A percentile compares a stretch with the other conserved stretches of the same genome.
phyloP scores from a whole-genome alignment of 2,329 filamentous ascomycete species.

The Paradendryphiella salina region DNA sequence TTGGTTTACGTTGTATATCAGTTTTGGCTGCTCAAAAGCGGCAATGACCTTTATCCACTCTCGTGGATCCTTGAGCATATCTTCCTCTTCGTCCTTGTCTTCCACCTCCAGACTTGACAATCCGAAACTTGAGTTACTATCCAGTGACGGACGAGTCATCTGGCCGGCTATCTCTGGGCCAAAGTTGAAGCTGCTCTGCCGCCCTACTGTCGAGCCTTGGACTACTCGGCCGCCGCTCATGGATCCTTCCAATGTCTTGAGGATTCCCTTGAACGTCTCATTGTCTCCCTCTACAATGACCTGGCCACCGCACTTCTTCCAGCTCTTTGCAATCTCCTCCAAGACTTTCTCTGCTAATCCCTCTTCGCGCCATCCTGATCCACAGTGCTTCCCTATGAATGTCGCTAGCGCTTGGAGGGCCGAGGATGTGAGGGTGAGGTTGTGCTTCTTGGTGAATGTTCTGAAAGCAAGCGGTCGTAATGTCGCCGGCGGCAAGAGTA shows the following conservation, averaged over 20 bases:
- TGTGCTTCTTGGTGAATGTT: conserved; percentile 97
- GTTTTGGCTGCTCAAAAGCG: conserved; percentile 82
- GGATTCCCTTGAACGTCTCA: conserved; percentile 73
- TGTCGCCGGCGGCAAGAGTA: conserved; percentile 83
- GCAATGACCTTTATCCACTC: conserved; percentile 82
- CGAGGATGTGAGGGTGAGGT: conserved; percentile 84
- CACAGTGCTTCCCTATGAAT: conserved; percentile 92
- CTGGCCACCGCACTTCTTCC: conserved; percentile 87
- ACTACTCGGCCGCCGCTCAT: conserved; percentile 82
- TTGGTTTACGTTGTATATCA: conserved; percentile 75
- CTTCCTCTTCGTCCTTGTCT: conserved; percentile 61
- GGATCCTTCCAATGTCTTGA: conserved; percentile 81
- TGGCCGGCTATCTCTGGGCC: conserved; percentile 48
- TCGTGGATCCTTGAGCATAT: conserved; percentile 67
- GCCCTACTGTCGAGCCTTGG: conserved; percentile 58
- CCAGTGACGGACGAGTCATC: conserved; percentile 44
- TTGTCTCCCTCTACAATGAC: conserved; percentile 84
- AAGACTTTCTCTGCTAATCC: conserved; percentile 89
- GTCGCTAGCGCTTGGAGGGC: conserved; percentile 81
- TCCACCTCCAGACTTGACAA: conserved; percentile 55
- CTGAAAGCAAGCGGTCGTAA: conserved; percentile 89
- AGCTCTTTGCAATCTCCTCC: conserved; percentile 86
- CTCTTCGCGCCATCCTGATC: conserved; percentile 94
- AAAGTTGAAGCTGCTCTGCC: conserved; percentile 68
- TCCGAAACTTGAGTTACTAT: conserved; percentile 68